These are phyloP conservation scores for Ashbya aceris DNA, from an alignment of 1,139 yeast species.

Conservation along the genomic window DNA sequence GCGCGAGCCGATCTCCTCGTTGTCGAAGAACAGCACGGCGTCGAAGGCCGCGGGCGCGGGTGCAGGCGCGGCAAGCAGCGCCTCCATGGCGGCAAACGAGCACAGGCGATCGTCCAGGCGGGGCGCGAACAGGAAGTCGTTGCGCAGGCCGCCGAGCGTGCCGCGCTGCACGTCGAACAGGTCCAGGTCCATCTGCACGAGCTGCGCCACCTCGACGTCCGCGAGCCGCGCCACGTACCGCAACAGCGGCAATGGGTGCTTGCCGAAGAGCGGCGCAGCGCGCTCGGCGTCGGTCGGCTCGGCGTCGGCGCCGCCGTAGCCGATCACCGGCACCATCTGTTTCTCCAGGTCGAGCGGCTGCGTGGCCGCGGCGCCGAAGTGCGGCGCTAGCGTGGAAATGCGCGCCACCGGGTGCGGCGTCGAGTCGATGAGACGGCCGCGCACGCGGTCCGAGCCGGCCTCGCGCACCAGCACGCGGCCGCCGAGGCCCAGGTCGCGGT, in stretches of 20 bases:
- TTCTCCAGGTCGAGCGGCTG: constrained; percentile 54
- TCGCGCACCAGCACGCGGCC: constrained; percentile 46
- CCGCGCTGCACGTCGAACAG: constrained; percentile 59
- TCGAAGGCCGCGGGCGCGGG: constrained; percentile 34
- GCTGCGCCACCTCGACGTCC: constrained; percentile 39
- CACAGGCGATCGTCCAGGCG: constrained; percentile 60
- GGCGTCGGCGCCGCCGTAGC: constrained; percentile 33
- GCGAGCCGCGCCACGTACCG: constrained; percentile 48
- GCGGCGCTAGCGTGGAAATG: constrained; percentile 59
- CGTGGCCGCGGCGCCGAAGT: constrained; percentile 44
- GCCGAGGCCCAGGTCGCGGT: constrained; percentile 60
- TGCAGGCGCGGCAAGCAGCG: constrained; percentile 36
- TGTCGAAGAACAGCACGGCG: constrained; percentile 46
- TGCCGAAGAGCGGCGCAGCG: constrained; percentile 50
- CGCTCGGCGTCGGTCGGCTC: constrained; percentile 51
- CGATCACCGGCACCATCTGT: constrained; percentile 53
- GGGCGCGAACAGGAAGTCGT: constrained; percentile 57
- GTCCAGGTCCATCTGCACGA: constrained; percentile 52
- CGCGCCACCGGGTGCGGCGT: constrained; percentile 56
- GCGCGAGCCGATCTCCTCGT: constrained; percentile 57
- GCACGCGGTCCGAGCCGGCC: constrained; percentile 30
- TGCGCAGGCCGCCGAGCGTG: constrained; percentile 47
- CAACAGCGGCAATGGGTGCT: constrained; percentile 46
- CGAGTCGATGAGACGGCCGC: constrained; percentile 43
- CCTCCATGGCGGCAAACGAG: constrained; percentile 48